A percentile compares a stretch with the other conserved stretches of the same genome.
Evolutionary conservation across 2,329 filamentous ascomycete species (phyloP).

Genomic region (Xylaria arbuscula): DNA sequence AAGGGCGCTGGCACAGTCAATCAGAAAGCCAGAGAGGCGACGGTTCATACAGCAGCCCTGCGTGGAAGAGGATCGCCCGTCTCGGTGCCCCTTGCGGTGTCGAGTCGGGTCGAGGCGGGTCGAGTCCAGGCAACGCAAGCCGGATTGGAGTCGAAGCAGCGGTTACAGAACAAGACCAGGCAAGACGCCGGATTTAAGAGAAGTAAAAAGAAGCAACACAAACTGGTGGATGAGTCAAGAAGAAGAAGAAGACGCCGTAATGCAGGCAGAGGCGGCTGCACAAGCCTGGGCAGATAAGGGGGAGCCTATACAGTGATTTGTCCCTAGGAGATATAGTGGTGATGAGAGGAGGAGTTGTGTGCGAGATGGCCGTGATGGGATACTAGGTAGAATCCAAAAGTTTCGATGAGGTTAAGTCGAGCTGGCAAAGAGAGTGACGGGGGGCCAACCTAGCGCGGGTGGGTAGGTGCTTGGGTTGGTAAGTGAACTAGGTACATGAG

Average conservation of each 20-base stretch:
- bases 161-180: slow-evolving; percentile 36
- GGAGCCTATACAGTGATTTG: slow-evolving; percentile 20
- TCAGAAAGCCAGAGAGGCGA: slow-evolving; percentile 45
- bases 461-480: slow-evolving; percentile 18
- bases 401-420: slow-evolving; percentile 40
- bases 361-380: slow-evolving; percentile 36
- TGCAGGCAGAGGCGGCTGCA: slow-evolving; percentile 27
- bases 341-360: slow-evolving; percentile 29
- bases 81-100: slow-evolving; percentile 23
- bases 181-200: slow-evolving; percentile 31
- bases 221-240: slow-evolving; percentile 26
- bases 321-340: slow-evolving; percentile 38
- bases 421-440: slow-evolving; percentile 38
- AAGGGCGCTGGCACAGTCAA: slow-evolving; percentile 39
- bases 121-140: slow-evolving; percentile 24
- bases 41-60: slow-evolving; percentile 30
- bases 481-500: slow-evolving; percentile 9
- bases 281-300: slow-evolving; percentile 21
- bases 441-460: slow-evolving; percentile 35
- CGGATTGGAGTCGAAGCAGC: slow-evolving; percentile 35
- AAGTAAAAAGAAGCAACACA: slow-evolving; percentile 33
- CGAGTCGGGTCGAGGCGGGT: slow-evolving; percentile 32
- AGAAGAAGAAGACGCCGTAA: slow-evolving; percentile 25
- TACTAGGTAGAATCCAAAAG: slow-evolving; percentile 35
- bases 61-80: slow-evolving; percentile 34